Evolutionary conservation across 2,329 filamentous ascomycete genomes (phyloP).

Genomic region (Dendrostoma leiphaemia): DNA sequence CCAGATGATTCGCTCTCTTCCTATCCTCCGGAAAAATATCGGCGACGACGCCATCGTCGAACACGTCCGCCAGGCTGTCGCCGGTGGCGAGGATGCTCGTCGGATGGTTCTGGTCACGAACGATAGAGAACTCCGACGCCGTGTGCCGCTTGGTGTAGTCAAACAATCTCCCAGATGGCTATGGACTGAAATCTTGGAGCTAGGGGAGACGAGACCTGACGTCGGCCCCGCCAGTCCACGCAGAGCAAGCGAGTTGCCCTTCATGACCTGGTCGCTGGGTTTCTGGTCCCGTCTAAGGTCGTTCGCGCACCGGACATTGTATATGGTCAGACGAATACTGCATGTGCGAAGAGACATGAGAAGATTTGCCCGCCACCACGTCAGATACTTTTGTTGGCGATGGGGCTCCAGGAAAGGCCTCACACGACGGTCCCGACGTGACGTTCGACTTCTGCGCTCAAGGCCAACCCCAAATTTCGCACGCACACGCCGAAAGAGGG

Average conservation of each 20-base stretch:
- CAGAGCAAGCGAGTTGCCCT: neutral
- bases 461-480: no score
- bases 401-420: no score
- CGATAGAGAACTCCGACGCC: neutral
- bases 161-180: neutral
- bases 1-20: neutral
- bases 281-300: neutral
- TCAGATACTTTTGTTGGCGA: no score
- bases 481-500: no score
- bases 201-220: neutral
- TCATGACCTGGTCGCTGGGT: neutral
- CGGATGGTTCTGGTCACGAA: neutral
- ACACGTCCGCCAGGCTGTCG: neutral
- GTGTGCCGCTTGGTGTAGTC: neutral
- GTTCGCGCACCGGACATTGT: no score
- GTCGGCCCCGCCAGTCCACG: neutral
- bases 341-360: no score
- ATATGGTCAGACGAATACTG: no score
- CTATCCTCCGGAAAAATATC: neutral
- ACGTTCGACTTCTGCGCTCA: no score
- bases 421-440: no score
- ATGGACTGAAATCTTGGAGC: neutral
- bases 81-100: neutral
- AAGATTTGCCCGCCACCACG: no score
- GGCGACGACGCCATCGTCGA: constrained; percentile 2